A percentile compares a stretch with the other conserved stretches of the same genome.
Conservation (phyloP, 2,329 filamentous ascomycete species). For the Colletotrichum cuscutae region DNA sequence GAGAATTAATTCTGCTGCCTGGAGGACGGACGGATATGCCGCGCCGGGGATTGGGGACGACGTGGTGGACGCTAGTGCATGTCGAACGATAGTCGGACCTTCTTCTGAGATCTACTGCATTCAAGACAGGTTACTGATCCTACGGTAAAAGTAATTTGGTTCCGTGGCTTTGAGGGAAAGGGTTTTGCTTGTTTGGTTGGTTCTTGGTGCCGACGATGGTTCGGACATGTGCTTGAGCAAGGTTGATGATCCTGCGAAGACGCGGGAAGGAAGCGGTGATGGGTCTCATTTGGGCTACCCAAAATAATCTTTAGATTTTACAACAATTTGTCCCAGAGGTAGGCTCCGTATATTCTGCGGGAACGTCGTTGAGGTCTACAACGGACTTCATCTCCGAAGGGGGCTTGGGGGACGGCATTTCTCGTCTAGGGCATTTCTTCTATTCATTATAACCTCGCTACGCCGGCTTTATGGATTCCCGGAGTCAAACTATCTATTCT, state of each 20-base stretch:
- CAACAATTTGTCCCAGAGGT: too few species aligned
- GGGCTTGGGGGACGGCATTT: background rate
- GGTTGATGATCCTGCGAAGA: background rate
- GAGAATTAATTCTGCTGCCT: conserved; percentile 28
- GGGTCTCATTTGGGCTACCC: background rate
- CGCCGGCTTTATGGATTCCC: background rate
- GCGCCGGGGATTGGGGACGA: background rate
- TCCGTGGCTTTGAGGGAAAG: background rate
- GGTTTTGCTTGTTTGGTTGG: background rate
- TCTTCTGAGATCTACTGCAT: background rate
- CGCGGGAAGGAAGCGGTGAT: background rate
- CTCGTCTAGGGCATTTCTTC: background rate
- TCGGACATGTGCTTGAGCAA: background rate
- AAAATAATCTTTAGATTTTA: background rate
- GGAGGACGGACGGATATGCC: background rate
- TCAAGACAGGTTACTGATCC: background rate
- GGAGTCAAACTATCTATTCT: background rate
- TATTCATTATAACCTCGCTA: background rate
- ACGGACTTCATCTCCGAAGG: background rate
- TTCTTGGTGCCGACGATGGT: background rate
- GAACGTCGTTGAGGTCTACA: background rate
- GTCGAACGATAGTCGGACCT: background rate
- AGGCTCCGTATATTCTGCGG: background rate
- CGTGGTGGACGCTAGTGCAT: background rate
- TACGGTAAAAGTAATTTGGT: background rate